Evolutionary conservation across 2,329 filamentous ascomycete genomes (phyloP), one percentile per base, ranked within the genome.

Genomic region (Xylaria arbuscula): DNA sequence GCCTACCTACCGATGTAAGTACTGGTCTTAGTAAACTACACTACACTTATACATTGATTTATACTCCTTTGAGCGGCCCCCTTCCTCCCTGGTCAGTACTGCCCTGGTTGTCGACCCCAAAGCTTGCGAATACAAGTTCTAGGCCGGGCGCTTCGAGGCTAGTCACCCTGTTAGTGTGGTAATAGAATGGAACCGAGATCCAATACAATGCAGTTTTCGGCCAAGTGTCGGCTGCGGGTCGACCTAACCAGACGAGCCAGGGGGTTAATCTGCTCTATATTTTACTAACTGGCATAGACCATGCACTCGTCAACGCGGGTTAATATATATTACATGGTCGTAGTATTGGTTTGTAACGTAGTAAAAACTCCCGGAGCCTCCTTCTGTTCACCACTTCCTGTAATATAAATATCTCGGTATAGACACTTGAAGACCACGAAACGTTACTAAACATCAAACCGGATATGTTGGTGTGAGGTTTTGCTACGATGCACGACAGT

Each of bases 141-240:
- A 69, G 70, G 60, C 65, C 62, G 38, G 65, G 62, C 55, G 47
- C 34, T 58, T 47, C 54, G 36, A 40, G 51, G 11, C 15, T 34
- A 53, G 28, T 36, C 17, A 17, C 40, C 40, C 13, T 17, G 40
- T 45, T 32, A 55, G 59, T 40, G 55, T 63, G 53, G 66, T 61
- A 64, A 61, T 64, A 48, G 38, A 67, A 70, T 65, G 56, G 55
- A 68, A 56, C 55, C 47, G 57, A 67, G 56, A 62, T 51, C 24
- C 62, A 54, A 61, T 64, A 64, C 58, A 34, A 28, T 57, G 57
- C 67, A 61, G 51, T 45, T 60, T 58, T 59, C 38, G 53, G 53
- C 60, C 56, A 61, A 59, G 59, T 19, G 59, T 51, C 32, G 47
- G 58, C 66, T 67, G 60, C 64, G 54, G 48, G 62, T 32, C 15